Base-by-base conservation (phyloP, 306 rosid genomes). In the Bauhinia variegata region DNA sequence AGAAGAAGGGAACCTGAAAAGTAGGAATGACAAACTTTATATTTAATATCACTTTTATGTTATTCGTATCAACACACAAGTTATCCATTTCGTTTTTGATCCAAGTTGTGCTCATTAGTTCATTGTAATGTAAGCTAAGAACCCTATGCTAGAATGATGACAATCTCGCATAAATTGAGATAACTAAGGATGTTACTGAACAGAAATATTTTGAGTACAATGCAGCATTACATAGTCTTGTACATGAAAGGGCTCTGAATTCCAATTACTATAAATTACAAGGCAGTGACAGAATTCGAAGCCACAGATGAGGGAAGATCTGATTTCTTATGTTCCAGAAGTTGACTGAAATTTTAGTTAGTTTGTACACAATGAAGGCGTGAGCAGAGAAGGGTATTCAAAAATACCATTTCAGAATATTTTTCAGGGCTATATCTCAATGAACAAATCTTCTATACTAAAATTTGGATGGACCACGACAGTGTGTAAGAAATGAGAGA, bases 1-100 rank as follows among this genome's bases (percentile, higher is more conserved):
- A 87, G 84, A 93, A 93, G 86, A 93, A 93, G 39, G 99, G 97
- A 49, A 93, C 99, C 99, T 93, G 76, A 59, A 71, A 74, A 39
- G 18, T n/a, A 19, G 48, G 43, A 72, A 73, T 23, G 32, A 31
- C 36, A 67, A 47, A 37, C 37, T 12, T 9, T 37, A 52, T 55
- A 41, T 2, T 4, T 7, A 56, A 15, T 18, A 4, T 15, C 48
- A 65, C 19, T 47, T 7, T 11, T 41, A 19, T 32, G 12, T 48
- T 3, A 52, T 14, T 67, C 5, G 43, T 6, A 46, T 16, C 31
- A 47, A 30, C 15, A 13, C 43, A 56, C 7, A 56, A 41, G 10
- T 34, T 44, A 56, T 32, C 4, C 15, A 44, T 18, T 38, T 19
- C 5, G 19, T 33, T 19, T n/a, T n/a, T n/a, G n/a, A n/a, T n/a